A percentile compares a stretch with the other conserved stretches of the same genome.
These are phyloP conservation scores for Phytophthora lateralis DNA, from an alignment of 352 stramenopile species.

Conservation along the genomic window DNA sequence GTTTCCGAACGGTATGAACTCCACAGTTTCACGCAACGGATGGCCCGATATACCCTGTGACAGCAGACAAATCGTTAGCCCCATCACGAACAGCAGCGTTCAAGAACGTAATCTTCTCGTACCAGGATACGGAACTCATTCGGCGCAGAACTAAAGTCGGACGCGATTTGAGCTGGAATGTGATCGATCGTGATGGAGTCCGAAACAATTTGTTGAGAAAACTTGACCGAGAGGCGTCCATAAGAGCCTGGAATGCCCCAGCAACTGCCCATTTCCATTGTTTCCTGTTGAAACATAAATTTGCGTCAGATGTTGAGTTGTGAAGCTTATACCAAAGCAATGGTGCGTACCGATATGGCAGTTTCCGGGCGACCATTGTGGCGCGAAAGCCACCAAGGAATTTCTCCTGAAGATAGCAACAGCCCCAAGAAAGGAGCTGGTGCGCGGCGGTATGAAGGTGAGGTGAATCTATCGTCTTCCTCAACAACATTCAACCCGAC, in stretches of 20 bases:
- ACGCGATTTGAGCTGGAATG: conserved; percentile 69
- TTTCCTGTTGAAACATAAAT: conserved; percentile 50
- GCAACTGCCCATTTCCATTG: conserved; percentile 85
- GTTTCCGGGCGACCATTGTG: conserved; percentile 80
- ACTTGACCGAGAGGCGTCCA: conserved; percentile 79
- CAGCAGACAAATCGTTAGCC: conserved; percentile 6
- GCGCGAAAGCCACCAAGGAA: conserved; percentile 77
- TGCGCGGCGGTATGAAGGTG: conserved; percentile 50
- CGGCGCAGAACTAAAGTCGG: conserved; percentile 74
- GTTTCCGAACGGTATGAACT: conserved; percentile 69
- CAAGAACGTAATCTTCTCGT: not conserved
- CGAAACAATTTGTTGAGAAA: conserved; percentile 65
- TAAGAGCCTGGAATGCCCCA: conserved; percentile 65
- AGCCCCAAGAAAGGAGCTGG: conserved; percentile 43
- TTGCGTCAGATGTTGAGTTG: conserved; percentile 5
- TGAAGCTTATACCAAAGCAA: not conserved
- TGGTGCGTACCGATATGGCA: conserved; percentile 64
- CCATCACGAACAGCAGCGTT: conserved; percentile 3
- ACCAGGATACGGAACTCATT: conserved; percentile 71
- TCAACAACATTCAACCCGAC: conserved; percentile 31
- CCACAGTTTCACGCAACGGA: conserved; percentile 45
- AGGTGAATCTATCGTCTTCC: conserved; percentile 57
- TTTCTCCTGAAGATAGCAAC: conserved; percentile 52
- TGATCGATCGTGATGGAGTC: conserved; percentile 83
- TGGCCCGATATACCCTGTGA: conserved; percentile 52